Base-by-base conservation (phyloP, 306 rosid genomes). In the Prunus salicina region DNA sequence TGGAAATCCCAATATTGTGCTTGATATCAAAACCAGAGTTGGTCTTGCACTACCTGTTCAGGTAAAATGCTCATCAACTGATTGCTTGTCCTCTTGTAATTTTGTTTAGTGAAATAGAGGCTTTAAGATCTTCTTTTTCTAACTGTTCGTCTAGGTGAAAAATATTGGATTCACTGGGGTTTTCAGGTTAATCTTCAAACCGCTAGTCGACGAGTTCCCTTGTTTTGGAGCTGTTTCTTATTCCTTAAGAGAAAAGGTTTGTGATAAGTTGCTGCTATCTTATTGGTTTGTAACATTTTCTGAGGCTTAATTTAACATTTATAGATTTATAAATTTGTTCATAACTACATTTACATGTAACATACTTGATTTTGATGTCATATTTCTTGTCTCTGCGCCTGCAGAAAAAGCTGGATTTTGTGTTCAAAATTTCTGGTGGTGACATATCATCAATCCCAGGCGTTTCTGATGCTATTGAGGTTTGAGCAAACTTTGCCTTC, bases 101-200 rank as follows among this genome's bases (percentile, higher is more conserved):
- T 50, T 73, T 14, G 8, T 24, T 58, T 25, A 58, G 30, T 53
- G 1, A 52, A 52, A 52, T 52, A 52, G 18, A 52, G 11, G 57
- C 52, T 41, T 57, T 76, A 8, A 82, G 64, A 76, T 72, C 73
- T 69, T 79, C 67, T 82, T 81, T 68, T 79, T 78, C 81, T 45
- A 79, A 75, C 80, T 89, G 85, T 83, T 84, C 80, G 49, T 86
- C 67, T 83, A 95, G 98, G 98, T 95, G 81, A 95, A 95, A 92
- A 76, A 92, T 84, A 85, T 95, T 89, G 96, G 93, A 90, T 90
- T 95, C 96, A 92, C 98, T 82, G 98, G 98, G 85, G 97, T 92
- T 86, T 95, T 92, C 93, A 92, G 96, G 94, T 86, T 95, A 88
- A 92, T 95, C 74, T 92, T 95, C 89, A 92, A 91, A 77, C 98